Evolutionary conservation across 2,329 filamentous ascomycete species (phyloP).

Genomic region (Aspergillus novoparasiticus): DNA sequence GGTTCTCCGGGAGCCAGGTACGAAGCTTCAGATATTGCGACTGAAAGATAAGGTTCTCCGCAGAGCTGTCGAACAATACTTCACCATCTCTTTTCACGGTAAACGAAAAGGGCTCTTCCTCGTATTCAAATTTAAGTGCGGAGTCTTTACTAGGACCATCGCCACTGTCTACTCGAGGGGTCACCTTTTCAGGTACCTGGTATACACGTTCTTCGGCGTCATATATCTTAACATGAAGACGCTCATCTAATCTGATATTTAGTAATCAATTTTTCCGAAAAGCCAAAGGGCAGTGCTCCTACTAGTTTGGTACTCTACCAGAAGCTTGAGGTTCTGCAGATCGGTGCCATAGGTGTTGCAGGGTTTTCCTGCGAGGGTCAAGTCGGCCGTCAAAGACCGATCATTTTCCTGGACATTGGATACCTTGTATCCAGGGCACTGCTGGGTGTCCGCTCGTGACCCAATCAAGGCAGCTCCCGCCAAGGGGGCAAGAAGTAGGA

Average conservation of each 20-base stretch:
- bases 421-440: slow-evolving; percentile 44
- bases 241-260: slow-evolving; percentile 51
- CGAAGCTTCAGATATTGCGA: slow-evolving; percentile 74
- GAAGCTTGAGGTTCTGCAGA: slow-evolving; percentile 57
- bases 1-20: slow-evolving; percentile 68
- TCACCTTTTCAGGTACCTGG: slow-evolving; percentile 70
- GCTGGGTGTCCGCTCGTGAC: slow-evolving; percentile 14
- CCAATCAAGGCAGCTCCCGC: slow-evolving; percentile 31
- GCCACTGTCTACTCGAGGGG: slow-evolving; percentile 59
- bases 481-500: slow-evolving; percentile 31
- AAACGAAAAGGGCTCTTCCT: slow-evolving; percentile 68
- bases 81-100: slow-evolving; percentile 50
- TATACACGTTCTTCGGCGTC: slow-evolving; percentile 71
- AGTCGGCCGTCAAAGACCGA: slow-evolving; percentile 65
- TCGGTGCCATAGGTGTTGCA: slow-evolving; percentile 65
- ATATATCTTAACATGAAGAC: slow-evolving; percentile 75
- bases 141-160: slow-evolving; percentile 49
- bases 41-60: slow-evolving; percentile 70
- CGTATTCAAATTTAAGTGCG: slow-evolving; percentile 52
- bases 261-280: background rate
- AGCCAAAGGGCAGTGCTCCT: slow-evolving; percentile 8
- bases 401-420: slow-evolving; percentile 36
- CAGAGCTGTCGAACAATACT: slow-evolving; percentile 69
- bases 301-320: slow-evolving; percentile 66
- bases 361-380: slow-evolving; percentile 67